These are phyloP conservation scores for Kluyveromyces nonfermentans DNA, from an alignment of 805 yeast species.

Conservation along the genomic window DNA sequence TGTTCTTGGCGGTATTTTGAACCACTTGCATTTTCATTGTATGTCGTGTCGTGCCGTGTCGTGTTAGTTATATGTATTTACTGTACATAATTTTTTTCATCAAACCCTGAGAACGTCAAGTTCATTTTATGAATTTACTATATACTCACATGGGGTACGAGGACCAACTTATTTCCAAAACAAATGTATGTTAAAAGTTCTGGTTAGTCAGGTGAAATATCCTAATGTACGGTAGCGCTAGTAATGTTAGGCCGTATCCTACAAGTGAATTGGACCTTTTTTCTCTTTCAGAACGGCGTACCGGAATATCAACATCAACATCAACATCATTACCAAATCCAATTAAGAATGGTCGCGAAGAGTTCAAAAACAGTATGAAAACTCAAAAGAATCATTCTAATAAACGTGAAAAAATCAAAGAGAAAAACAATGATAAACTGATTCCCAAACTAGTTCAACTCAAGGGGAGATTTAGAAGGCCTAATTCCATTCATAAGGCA, in stretches of 20 bases:
- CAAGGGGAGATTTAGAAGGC: background rate
- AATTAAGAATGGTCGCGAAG: background rate
- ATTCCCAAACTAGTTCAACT: background rate
- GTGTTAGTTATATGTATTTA: too few species aligned
- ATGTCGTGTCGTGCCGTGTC: too few species aligned
- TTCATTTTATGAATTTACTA: background rate
- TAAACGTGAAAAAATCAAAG: background rate
- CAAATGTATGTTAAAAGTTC: too few species aligned
- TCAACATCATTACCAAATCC: background rate
- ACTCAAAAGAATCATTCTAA: background rate
- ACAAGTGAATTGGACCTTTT: constrained; percentile 6
- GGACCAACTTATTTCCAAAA: too few species aligned
- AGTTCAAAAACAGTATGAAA: background rate
- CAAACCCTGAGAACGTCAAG: background rate
- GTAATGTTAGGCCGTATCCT: constrained; percentile 6
- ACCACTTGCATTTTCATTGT: too few species aligned
- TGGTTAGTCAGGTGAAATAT: too few species aligned
- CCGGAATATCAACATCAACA: background rate
- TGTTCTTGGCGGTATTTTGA: too few species aligned
- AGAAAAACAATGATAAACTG: background rate
- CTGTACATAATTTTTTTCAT: too few species aligned
- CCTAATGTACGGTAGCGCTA: too few species aligned
- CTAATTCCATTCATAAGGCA: background rate
- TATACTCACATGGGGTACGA: background rate
- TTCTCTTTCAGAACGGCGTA: background rate